Evolutionary conservation across 2,329 filamentous ascomycete species (phyloP).

Genomic region (Botryotinia narcissicola): DNA sequence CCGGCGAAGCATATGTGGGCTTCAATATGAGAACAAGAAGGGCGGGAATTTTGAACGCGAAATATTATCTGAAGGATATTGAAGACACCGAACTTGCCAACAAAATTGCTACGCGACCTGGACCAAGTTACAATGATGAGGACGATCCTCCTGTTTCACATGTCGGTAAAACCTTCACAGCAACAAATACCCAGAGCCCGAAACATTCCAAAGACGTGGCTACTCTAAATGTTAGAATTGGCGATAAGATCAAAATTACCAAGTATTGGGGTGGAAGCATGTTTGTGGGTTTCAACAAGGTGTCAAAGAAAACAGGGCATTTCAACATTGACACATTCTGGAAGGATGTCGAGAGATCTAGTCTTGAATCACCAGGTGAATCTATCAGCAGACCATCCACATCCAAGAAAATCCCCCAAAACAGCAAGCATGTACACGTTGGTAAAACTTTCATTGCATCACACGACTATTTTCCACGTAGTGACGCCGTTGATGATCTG

Average conservation of each 20-base stretch:
- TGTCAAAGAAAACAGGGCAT: not conserved
- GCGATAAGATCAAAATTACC: not conserved
- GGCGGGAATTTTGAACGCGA: not conserved
- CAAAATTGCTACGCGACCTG: not conserved
- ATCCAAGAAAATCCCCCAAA: too few species aligned
- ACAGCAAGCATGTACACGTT: not conserved
- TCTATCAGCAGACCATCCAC: not conserved
- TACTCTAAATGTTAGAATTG: not conserved
- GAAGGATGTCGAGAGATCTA: not conserved
- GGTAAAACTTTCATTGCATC: slow-evolving; percentile 1
- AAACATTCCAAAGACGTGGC: not conserved
- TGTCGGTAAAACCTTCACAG: not conserved
- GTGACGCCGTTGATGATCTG: not conserved
- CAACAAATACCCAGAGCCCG: not conserved
- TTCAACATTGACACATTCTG: not conserved
- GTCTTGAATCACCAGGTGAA: too few species aligned
- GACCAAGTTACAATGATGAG: too few species aligned
- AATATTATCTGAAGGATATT: not conserved
- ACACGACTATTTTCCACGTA: not conserved
- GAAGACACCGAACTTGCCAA: too few species aligned
- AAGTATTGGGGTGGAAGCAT: not conserved
- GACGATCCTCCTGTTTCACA: not conserved
- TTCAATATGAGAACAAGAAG: not conserved
- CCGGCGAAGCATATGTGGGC: not conserved
- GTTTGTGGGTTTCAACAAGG: not conserved